Evolutionary conservation across 352 stramenopile species (phyloP).

Genomic region (Pythium scleroteichum): DNA sequence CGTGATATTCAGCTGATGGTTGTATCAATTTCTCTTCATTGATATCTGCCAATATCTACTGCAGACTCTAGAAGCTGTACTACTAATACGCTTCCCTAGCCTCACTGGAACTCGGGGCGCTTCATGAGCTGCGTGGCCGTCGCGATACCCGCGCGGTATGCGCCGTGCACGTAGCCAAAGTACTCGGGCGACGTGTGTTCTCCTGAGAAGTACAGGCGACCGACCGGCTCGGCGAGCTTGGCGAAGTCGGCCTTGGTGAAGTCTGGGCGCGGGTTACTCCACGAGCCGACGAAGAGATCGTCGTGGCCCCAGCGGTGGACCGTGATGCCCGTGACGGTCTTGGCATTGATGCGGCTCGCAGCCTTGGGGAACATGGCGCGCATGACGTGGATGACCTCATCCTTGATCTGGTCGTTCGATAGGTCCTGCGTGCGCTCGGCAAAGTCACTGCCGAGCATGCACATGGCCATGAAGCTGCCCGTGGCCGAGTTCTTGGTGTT

Average conservation of each 20-base stretch:
- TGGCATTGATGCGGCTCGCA: background rate
- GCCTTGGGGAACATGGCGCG: constrained; percentile 15
- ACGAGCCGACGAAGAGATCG: constrained; percentile 14
- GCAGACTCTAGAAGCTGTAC: too few species aligned
- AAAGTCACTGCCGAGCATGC: constrained; percentile 4
- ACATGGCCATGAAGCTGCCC: background rate
- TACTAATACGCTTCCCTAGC: too few species aligned
- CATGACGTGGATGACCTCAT: constrained; percentile 14
- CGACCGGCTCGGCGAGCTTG: constrained; percentile 12
- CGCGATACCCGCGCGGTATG: constrained; percentile 10
- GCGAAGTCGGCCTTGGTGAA: constrained; percentile 2
- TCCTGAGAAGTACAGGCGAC: constrained; percentile 12
- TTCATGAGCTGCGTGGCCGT: background rate
- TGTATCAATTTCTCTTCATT: too few species aligned
- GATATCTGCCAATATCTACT: too few species aligned
- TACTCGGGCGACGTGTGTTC: constrained; percentile 16
- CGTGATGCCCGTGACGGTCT: constrained; percentile 8
- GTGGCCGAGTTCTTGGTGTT: background rate
- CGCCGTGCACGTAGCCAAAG: constrained; percentile 17
- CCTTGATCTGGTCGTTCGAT: background rate
- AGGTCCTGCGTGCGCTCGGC: background rate
- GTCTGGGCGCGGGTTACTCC: constrained; percentile 9
- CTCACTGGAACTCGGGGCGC: background rate
- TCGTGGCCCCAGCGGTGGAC: constrained; percentile 8
- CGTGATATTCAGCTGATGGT: too few species aligned